Percentiles rank a stretch among this genome's conserved stretches.
Conservation (phyloP, 2,329 filamentous ascomycete species). For the Didymella pomorum region DNA sequence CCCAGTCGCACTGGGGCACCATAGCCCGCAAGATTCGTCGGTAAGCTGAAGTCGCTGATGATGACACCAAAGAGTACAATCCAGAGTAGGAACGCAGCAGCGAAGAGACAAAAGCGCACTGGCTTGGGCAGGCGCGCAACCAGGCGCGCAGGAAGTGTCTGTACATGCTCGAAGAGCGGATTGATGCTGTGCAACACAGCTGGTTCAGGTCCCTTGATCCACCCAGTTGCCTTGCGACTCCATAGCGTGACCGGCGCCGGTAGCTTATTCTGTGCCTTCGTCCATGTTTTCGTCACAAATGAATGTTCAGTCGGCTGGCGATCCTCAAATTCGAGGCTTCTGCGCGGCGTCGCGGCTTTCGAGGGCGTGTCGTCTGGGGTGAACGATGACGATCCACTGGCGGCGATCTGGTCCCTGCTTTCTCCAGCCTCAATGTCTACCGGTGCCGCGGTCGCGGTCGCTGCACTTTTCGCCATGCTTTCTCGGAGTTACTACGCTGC, state of each 20-base stretch:
- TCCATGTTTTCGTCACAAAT: slow-evolving; percentile 2
- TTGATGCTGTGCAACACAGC: slow-evolving; percentile 54
- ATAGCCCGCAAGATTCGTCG: slow-evolving; percentile 70
- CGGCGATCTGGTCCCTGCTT: slow-evolving; percentile 13
- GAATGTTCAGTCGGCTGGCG: neutral
- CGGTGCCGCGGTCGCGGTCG: slow-evolving; percentile 12
- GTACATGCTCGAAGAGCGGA: slow-evolving; percentile 68
- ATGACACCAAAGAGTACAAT: slow-evolving; percentile 72
- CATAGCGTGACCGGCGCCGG: slow-evolving; percentile 30
- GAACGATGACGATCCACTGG: slow-evolving; percentile 10
- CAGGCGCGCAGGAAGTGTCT: slow-evolving; percentile 69
- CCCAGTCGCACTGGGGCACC: slow-evolving; percentile 71
- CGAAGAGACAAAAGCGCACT: slow-evolving; percentile 64
- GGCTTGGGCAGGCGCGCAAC: slow-evolving; percentile 66
- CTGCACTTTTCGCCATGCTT: slow-evolving; percentile 8
- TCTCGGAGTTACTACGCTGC: neutral
- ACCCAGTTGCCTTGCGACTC: slow-evolving; percentile 44
- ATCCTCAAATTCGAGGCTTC: slow-evolving; percentile 10
- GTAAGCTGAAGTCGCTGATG: slow-evolving; percentile 66
- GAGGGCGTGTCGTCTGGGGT: slow-evolving; percentile 11
- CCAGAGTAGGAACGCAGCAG: slow-evolving; percentile 70
- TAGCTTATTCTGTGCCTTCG: neutral
- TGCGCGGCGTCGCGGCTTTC: slow-evolving; percentile 11
- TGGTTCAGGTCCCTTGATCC: slow-evolving; percentile 57
- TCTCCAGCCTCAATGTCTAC: slow-evolving; percentile 14